Base-by-base conservation (phyloP, 805 yeast genomes). In the Maudiozyma serrabonitensis region DNA sequence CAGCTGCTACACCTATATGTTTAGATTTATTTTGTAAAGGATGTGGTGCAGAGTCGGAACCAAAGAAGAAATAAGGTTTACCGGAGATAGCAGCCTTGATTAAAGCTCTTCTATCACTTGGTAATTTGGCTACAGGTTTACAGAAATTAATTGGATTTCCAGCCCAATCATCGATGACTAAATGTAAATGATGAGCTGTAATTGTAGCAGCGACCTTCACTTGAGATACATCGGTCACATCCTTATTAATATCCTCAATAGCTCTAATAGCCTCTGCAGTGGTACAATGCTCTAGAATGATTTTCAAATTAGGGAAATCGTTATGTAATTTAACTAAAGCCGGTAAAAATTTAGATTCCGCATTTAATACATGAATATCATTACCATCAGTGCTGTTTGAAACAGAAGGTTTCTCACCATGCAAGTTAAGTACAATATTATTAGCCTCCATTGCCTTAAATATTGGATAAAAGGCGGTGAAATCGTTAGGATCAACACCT, bases 11-110 rank as follows among this genome's bases (percentile, higher is more conserved):
- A 21, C 90, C 91, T 37, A 74, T 71, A 56, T 80, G 88, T 52
- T 76, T 82, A 25, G 87, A 74, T 68, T 95, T 95, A 52, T 81
- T 81, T 54, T 78, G 78, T 25, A 87, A 61, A 7, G 96, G 95
- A 66, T 93, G 99, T 25, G 99, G 99, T 31, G 99, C 99, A 21
- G 96, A 87, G 66, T 93, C 99, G 1, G 96, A 87, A 6, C 99
- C 99, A 63, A 90, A 93, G 72, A 93, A 87, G 67, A 90, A 93
- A 73, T 82, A 90, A 41, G 95, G 87, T 56, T 84, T 81, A 5
- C 98, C 98, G 1, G 93, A 81, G 8, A 86, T 82, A 1, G 97
- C 99, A 39, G 99, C 98, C 37, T 73, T 74, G 6, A 93, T 76
- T 41, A 93, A 71, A 1, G 96, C 91, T 49, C 79, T 74, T 58